phyloP scores from a whole-genome alignment of 163 green algal species.

The Dunaliella salina region DNA sequence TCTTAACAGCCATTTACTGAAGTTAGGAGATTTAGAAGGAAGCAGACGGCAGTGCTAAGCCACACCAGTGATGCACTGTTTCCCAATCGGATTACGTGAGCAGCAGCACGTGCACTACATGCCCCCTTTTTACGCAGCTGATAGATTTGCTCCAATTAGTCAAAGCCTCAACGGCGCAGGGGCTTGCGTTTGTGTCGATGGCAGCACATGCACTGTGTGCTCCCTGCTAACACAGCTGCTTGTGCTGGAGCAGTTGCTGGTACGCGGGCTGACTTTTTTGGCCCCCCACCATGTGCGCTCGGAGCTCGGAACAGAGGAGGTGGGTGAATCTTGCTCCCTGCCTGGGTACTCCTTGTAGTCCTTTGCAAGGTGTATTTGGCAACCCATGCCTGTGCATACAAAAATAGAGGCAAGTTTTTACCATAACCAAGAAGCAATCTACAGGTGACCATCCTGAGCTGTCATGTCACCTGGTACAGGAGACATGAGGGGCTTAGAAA shows the following conservation, averaged over 20 bases:
- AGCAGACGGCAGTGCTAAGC: too few relatives aligned
- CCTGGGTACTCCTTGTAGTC: background rate
- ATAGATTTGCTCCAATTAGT: too few relatives aligned
- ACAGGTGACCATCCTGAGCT: background rate
- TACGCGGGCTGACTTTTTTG: background rate
- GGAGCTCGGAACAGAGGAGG: background rate
- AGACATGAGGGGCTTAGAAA: background rate
- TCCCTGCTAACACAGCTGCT: background rate
- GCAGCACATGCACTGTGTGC: background rate
- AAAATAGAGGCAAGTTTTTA: background rate
- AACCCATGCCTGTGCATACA: background rate
- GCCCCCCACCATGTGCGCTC: background rate
- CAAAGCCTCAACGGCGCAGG: too few relatives aligned
- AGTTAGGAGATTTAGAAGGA: too few relatives aligned
- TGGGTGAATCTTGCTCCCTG: background rate
- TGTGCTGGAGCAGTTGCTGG: background rate
- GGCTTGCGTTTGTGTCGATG: background rate
- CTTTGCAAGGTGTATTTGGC: background rate
- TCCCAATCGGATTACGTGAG: too few relatives aligned
- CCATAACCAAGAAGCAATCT: too few relatives aligned
- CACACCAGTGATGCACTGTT: too few relatives aligned
- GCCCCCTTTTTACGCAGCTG: too few relatives aligned
- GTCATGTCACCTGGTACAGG: background rate
- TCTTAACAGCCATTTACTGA: too few relatives aligned
- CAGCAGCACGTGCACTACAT: too few relatives aligned